Evolutionary conservation across 1,139 yeast species (phyloP), one percentile per base, ranked within the genome.

Genomic region (Suhomyces kunorum): DNA sequence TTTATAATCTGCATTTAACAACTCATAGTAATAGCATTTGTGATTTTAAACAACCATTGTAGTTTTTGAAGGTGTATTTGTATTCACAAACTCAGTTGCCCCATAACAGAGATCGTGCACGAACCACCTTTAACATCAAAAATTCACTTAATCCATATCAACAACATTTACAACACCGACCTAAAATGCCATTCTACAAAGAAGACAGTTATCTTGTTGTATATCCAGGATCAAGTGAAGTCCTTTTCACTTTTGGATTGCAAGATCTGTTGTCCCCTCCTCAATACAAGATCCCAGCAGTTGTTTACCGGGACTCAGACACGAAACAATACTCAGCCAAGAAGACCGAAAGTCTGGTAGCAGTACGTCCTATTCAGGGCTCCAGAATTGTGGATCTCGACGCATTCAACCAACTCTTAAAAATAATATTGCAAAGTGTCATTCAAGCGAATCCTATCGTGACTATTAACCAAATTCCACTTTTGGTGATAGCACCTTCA

Each of bases 261-360:
- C 83, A 80, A 39, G 97, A 90, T 48, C 74, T 87, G 1, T 73
- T 87, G 48, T 67, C 86, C 4, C 89, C 95, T 2, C 95, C 97
- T 1, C 78, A 80, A 34, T 78, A 77, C 49, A 80, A 80, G 45
- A 70, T 89, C 28, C 95, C 96, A 9, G 80, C 96, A 0, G 71
- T 72, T 23, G 95, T 90, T 7, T 89, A 81, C 59, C 70, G 68
- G 45, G 76, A 78, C 46, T 64, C 74, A 9, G 56, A 56, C 3
- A 63, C 76, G 25, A 64, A 68, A 40, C 69, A 67, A 42, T 69
- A 51, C 49, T 69, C 68, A 34, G 67, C 81, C 7, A 57, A 55
- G 20, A 50, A 56, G 36, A 54, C 50, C 16, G 58, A 52, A 54
- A 14, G 63, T 6, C 53, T 64, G 6, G 60, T 61, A 32, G 81